Base-by-base conservation (phyloP, 73 alveolate genomes). In the Paramecium primaurelia region DNA sequence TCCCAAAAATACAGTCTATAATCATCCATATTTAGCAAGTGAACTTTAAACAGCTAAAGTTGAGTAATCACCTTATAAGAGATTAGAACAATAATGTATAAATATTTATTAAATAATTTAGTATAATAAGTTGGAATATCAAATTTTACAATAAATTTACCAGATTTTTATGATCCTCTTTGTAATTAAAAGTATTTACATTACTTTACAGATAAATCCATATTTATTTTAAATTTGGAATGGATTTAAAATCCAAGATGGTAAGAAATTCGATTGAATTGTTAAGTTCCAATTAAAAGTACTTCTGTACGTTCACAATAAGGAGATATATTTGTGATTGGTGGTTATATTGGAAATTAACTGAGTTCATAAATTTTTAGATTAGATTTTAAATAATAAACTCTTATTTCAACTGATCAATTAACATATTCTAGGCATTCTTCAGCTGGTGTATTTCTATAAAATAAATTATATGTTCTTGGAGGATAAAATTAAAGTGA, bases 251-350 rank as follows among this genome's bases (percentile, higher is more conserved):
- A 80, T 34, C 69, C 69, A 54, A 44, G 58, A 80, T 80, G 91
- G 91, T 20, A 42, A 32, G 91, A 80, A 80, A 80, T 80, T 16
- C 9, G 58, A 47, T 36, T 80, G 58, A 80, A 45, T 47, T 80
- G 49, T 25, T 42, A 44, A 32, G 73, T 80, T 3, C 75, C 75
- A 40, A 10, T 42, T 8, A 40, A 36, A 80, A 32, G 64, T 64
- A 16, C 91, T 42, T n/a, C 71, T 14, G 58, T 44, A 4, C 34
- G 71, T 25, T 42, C 91, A 12, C 51, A 34, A 80, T 45, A 80
- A 80, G 91, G 91, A 45, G 77, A 80, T 49, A 45, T 80, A 6
- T 80, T n/a, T 80, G 91, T 80, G 2, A 80, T 80, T 0, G 91
- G 91, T 11, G 91, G 91, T 11, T 25, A 32, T 8, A 26, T 45